These are phyloP conservation scores for Cyathus striatus DNA, from an alignment of 768 basidiomycete genomes.

Conservation along the genomic window DNA sequence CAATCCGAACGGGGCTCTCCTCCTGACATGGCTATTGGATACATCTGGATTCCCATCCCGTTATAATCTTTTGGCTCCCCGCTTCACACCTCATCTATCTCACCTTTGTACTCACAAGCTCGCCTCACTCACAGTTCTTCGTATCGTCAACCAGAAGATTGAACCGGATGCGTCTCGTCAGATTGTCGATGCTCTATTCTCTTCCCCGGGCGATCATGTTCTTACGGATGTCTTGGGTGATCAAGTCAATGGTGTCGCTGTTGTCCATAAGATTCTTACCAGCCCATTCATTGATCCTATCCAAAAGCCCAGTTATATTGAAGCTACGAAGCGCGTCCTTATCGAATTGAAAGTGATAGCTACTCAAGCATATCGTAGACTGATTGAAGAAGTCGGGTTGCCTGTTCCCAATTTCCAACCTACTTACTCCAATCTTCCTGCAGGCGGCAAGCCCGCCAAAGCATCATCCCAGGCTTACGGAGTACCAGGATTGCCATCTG, in stretches of 20 bases:
- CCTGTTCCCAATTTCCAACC: constrained; percentile 87
- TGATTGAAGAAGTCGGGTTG: constrained; percentile 93
- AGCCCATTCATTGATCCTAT: constrained; percentile 76
- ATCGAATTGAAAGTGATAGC: constrained; percentile 89
- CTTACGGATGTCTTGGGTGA: constrained; percentile 92
- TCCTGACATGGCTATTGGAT: constrained; percentile 96
- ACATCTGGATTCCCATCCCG: constrained; percentile 93
- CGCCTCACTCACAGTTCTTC: constrained; percentile 89
- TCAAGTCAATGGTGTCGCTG: constrained; percentile 93
- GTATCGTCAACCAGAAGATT: constrained; percentile 95
- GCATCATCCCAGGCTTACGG: constrained; percentile 49
- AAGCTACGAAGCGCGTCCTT: constrained; percentile 86
- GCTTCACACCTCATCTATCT: constrained; percentile 93
- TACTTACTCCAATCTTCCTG: constrained; percentile 61
- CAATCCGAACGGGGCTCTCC: constrained; percentile 93
- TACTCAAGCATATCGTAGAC: constrained; percentile 89
- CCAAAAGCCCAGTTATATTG: constrained; percentile 67
- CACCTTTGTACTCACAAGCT: constrained; percentile 98
- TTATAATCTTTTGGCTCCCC: constrained; percentile 89
- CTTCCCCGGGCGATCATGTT: constrained; percentile 85
- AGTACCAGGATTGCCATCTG: constrained; percentile 72
- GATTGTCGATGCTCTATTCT: constrained; percentile 87
- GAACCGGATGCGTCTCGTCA: constrained; percentile 85
- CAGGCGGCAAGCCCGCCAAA: constrained; percentile 56
- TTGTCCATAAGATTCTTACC: constrained; percentile 88